Evolutionary conservation across 2,329 filamentous ascomycete species (phyloP), one percentile per base, ranked within the genome.

Genomic region (Trichoderma guizhouense): DNA sequence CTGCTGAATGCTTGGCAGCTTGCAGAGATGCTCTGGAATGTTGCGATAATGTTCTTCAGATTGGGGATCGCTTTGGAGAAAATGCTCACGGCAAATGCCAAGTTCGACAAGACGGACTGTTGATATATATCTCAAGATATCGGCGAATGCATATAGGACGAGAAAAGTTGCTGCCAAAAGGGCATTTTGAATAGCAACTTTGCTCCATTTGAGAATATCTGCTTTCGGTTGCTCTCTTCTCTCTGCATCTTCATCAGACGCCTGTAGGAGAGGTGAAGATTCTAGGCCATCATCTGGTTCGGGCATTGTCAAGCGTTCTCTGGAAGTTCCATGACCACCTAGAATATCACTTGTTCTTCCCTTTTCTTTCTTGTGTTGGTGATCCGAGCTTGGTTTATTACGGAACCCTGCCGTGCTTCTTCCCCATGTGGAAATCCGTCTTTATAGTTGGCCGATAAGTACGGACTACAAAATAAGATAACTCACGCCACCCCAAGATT

Each of bases 11-110:
- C 47, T 39, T 24, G 65, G 28, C 9, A 55, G 14, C 24, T 68
- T 68, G 65, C 65, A 68, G 51, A 68, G 65, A 36, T 60, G 51
- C 24, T 68, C 65, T 28, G 65, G 65, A n/a, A 68, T 68, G 30
- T 68, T 39, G 51, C 28, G 11, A 39, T 62, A 39, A 34, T 55
- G 1, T 18, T 57, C 65, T 18, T 7, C 65, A 55, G 43, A 28
- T 15, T 53, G n/a, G n/a, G 26, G 26, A 7, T 24, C 65, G 18
- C n/a, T 34, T 28, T 55, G 43, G 51, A 68, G 28, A 58, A 36
- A 68, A 28, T 68, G 65, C 32, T 68, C 65, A n/a, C 65, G 65
- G 5, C 65, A 68, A 9, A 68, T 55, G 26, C 65, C 65, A 12
- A 68, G 51, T 30, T 68, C 65, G 15, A 68, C 15, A 12, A 68